These are phyloP conservation scores for Gastroboletus turbinatus DNA, from an alignment of 1,284 basidiomycete genomes.

Conservation along the genomic window DNA sequence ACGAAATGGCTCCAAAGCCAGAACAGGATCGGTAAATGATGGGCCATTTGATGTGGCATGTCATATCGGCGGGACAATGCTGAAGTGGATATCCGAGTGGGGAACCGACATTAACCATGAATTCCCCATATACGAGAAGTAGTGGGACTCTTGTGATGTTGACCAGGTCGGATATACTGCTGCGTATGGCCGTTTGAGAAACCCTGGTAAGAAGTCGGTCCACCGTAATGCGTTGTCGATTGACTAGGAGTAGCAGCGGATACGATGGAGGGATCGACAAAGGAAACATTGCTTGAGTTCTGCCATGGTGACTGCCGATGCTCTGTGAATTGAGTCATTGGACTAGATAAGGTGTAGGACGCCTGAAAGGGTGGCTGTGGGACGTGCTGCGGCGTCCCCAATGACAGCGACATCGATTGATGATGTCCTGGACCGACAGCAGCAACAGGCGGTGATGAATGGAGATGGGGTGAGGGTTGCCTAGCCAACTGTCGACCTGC, in stretches of 20 bases:
- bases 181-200: constrained; percentile 14
- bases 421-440: constrained; percentile 16
- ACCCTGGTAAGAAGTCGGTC: constrained; percentile 4
- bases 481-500: constrained; percentile 1
- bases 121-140: constrained; percentile 28
- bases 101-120: constrained; percentile 21
- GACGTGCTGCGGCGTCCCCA: constrained; percentile 9
- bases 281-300: constrained; percentile 7
- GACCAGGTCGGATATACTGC: constrained; percentile 17
- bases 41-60: constrained; percentile 8
- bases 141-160: constrained; percentile 21
- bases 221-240: constrained; percentile 4
- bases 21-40: constrained; percentile 5
- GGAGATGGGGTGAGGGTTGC: constrained; percentile 13
- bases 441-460: constrained; percentile 11
- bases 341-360: constrained; percentile 10
- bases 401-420: constrained; percentile 15
- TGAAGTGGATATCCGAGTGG: not conserved
- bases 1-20: constrained; percentile 1
- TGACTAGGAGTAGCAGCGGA: constrained; percentile 8
- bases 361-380: constrained; percentile 14
- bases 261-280: constrained; percentile 26
- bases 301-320: constrained; percentile 18
- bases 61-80: constrained; percentile 3
- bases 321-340: constrained; percentile 13